Evolutionary conservation across 331 rosid species (phyloP), one percentile per base, ranked within the genome.

Genomic region (Cucumis variabilis): DNA sequence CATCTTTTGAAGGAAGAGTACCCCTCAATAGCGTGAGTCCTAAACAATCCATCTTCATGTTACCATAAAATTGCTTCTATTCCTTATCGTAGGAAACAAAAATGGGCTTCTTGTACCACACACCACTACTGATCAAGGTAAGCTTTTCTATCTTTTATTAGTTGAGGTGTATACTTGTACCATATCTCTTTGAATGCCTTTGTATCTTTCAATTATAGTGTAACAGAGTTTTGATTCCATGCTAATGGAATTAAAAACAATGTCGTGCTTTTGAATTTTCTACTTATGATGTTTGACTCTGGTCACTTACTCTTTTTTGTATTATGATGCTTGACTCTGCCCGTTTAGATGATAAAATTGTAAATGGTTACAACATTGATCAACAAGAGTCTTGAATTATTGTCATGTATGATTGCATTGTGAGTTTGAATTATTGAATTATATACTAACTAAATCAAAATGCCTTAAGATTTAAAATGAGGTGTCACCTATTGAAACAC

Each of bases 91-190:
- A 96, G 99, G 99, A 79, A 97, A 97, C 92, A 97, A 92, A 90
- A 97, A 97, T 37, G 99, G 99, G 44, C 99, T 97, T 89, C 98
- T 97, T 86, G 83, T 97, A 90, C 99, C 99, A 13, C 98, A 97
- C 89, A 93, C 91, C 58, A 94, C 98, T 86, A 97, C 99, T 3
- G 99, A 96, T 87, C 99, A 85, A 93, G 99, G 98, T 90, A 60
- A 55, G 37, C 72, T 27, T 46, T 27, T n/a, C 7, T 48, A 9
- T 23, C 28, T 7, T 58, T 37, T 37, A 37, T 37, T 37, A 37
- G 44, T 37, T 37, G 44, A 37, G 44, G 7, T 37, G 44, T 37
- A 37, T 37, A 37, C 13, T 65, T 27, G 37, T 70, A 46, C 11
- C 6, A 21, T 11, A 53, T 53, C 46, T 53, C n/a, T 79, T 79